Percentiles rank a stretch among this genome's conserved stretches.
Evolutionary conservation across 345 rosid genomes (phyloP).

Genomic region (Hirschfeldia incana): DNA sequence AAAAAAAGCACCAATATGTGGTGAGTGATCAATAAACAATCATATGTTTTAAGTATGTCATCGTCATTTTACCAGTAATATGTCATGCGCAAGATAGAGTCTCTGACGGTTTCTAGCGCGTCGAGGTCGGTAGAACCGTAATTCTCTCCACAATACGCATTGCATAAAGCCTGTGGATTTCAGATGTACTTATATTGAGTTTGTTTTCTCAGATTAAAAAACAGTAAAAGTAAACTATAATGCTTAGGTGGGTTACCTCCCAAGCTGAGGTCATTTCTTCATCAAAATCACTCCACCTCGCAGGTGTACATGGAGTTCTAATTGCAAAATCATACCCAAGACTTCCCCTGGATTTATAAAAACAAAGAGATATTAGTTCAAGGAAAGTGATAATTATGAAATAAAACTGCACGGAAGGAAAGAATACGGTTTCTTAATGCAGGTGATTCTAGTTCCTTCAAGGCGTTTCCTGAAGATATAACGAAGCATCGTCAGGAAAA

Average conservation of each 20-base stretch:
- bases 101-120: slow-evolving; percentile 65
- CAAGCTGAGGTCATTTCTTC: slow-evolving; percentile 87
- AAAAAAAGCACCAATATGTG: slow-evolving; percentile 10
- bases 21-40: not conserved
- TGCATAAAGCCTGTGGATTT: slow-evolving; percentile 67
- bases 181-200: slow-evolving; percentile 4
- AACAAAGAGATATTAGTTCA: not conserved
- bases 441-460: slow-evolving; percentile 93
- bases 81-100: slow-evolving; percentile 82
- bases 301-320: slow-evolving; percentile 90
- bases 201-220: not conserved
- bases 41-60: not conserved
- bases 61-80: slow-evolving; percentile 74
- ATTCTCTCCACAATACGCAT: slow-evolving; percentile 76
- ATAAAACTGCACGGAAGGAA: not conserved
- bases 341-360: slow-evolving; percentile 50
- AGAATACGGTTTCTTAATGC: slow-evolving; percentile 56
- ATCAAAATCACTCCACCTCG: slow-evolving; percentile 91
- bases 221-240: not conserved
- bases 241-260: slow-evolving; percentile 60
- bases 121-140: slow-evolving; percentile 65
- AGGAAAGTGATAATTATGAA: not conserved
- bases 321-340: slow-evolving; percentile 82
- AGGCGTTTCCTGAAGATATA: slow-evolving; percentile 72
- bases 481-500: slow-evolving; percentile 16